Evolutionary conservation across 169 alveolate genomes (phyloP).

Genomic region (Theileria equi): DNA sequence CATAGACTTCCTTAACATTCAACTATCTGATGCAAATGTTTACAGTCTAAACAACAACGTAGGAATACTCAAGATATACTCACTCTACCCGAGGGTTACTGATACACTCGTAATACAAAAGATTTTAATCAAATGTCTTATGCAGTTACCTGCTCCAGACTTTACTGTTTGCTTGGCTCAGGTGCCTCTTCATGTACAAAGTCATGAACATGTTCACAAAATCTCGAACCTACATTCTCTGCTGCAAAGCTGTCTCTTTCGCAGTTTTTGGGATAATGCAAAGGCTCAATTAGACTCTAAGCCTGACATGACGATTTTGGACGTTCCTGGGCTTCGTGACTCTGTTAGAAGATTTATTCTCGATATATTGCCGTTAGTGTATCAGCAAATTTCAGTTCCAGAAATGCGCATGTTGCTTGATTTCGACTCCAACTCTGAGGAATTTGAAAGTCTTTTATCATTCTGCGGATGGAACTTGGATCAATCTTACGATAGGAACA

Average conservation of each 20-base stretch:
- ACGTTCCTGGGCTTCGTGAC: slow-evolving; percentile 49
- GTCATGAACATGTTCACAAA: slow-evolving; percentile 34
- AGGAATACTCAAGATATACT: slow-evolving; percentile 50
- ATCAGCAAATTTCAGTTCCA: slow-evolving; percentile 49
- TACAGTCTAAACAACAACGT: slow-evolving; percentile 58
- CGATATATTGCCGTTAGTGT: slow-evolving; percentile 54
- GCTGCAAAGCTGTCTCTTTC: slow-evolving; percentile 54
- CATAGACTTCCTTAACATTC: slow-evolving; percentile 40
- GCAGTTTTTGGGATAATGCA: slow-evolving; percentile 49
- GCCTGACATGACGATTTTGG: slow-evolving; percentile 10
- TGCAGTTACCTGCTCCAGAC: slow-evolving; percentile 55
- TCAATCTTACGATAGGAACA: slow-evolving; percentile 18
- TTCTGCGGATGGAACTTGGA: slow-evolving; percentile 46
- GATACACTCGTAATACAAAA: slow-evolving; percentile 49
- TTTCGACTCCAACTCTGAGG: slow-evolving; percentile 32
- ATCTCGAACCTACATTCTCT: slow-evolving; percentile 34
- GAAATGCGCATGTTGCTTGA: slow-evolving; percentile 28
- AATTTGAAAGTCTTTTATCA: slow-evolving; percentile 38
- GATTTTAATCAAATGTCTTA: slow-evolving; percentile 37
- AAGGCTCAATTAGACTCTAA: slow-evolving; percentile 9
- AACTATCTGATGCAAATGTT: slow-evolving; percentile 29
- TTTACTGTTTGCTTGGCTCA: slow-evolving; percentile 56
- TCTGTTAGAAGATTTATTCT: slow-evolving; percentile 43
- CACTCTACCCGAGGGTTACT: slow-evolving; percentile 27
- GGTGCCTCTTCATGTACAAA: slow-evolving; percentile 51